A percentile compares a stretch with the other conserved stretches of the same genome.
phyloP scores from a whole-genome alignment of 768 basidiomycete species.

The Termitomyces heimii region DNA sequence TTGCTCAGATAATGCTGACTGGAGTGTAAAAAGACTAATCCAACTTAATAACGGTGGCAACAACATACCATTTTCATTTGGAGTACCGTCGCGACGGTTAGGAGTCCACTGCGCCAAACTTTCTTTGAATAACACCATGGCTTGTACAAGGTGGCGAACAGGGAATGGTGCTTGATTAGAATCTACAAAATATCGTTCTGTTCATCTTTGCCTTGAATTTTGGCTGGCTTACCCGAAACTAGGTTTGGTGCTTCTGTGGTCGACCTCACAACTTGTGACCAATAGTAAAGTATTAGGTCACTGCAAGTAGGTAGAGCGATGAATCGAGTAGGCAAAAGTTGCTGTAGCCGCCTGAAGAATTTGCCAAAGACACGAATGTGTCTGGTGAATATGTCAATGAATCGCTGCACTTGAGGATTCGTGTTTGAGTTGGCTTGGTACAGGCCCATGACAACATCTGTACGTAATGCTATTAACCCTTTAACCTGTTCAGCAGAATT shows the following conservation, averaged over 20 bases:
- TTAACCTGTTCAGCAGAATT: slow-evolving; percentile 52
- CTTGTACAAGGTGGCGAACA: slow-evolving; percentile 76
- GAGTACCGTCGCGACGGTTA: slow-evolving; percentile 49
- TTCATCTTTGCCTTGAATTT: neutral
- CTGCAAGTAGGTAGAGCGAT: slow-evolving; percentile 55
- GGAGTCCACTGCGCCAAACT: slow-evolving; percentile 76
- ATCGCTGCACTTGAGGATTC: slow-evolving; percentile 32
- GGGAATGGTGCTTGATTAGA: slow-evolving; percentile 61
- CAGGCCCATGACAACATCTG: slow-evolving; percentile 40
- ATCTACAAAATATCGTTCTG: slow-evolving; percentile 34
- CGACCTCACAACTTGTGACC: slow-evolving; percentile 75
- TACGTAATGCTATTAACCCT: slow-evolving; percentile 51
- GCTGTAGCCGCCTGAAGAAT: slow-evolving; percentile 72
- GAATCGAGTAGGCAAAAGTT: slow-evolving; percentile 53
- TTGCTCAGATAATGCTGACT: slow-evolving; percentile 52
- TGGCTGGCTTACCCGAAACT: slow-evolving; percentile 46
- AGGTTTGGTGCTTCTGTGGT: slow-evolving; percentile 44
- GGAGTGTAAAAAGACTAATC: neutral
- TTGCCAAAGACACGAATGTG: slow-evolving; percentile 74
- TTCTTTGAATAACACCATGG: slow-evolving; percentile 83
- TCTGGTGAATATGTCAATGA: slow-evolving; percentile 55
- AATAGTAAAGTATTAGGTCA: slow-evolving; percentile 72
- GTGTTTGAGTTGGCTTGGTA: slow-evolving; percentile 18
- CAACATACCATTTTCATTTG: slow-evolving; percentile 52
- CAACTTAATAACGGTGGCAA: neutral